Conservation (phyloP, 495 filamentous ascomycete genomes). For the Tirmania nivea region DNA sequence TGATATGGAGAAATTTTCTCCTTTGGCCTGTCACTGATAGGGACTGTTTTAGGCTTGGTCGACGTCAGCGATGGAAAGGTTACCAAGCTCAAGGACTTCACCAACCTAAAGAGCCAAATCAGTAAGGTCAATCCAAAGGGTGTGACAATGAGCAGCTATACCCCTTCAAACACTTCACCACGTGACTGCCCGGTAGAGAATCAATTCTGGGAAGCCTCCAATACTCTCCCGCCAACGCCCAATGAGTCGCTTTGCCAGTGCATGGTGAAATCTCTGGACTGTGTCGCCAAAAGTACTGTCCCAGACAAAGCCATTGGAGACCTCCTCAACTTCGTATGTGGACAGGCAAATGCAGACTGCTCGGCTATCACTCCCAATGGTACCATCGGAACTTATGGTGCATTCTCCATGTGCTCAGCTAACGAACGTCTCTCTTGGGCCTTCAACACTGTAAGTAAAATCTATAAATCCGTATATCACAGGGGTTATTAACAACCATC, state of each 20-base stretch:
- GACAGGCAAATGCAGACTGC: slow-evolving; percentile 33
- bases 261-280: slow-evolving; percentile 51
- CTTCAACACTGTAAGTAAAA: slow-evolving; percentile 32
- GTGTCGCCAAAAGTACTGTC: slow-evolving; percentile 36
- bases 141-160: slow-evolving; percentile 44
- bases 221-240: slow-evolving; percentile 56
- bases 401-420: slow-evolving; percentile 71
- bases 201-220: slow-evolving; percentile 44
- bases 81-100: slow-evolving; percentile 42
- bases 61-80: slow-evolving; percentile 21
- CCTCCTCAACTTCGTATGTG: slow-evolving; percentile 60
- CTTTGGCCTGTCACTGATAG: not conserved
- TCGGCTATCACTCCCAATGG: slow-evolving; percentile 48
- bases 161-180: slow-evolving; percentile 52
- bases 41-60: slow-evolving; percentile 14
- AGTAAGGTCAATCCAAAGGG: slow-evolving; percentile 42
- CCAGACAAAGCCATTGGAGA: slow-evolving; percentile 31
- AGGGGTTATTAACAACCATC: too few species aligned
- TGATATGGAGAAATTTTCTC: not conserved
- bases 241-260: slow-evolving; percentile 56
- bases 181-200: slow-evolving; percentile 46
- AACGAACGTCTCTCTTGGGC: slow-evolving; percentile 60
- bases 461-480: too few species aligned
- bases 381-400: slow-evolving; percentile 56
- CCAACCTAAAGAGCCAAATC: slow-evolving; percentile 47